These are phyloP conservation scores for Cymbopogon citratus DNA, from an alignment of 176 grass and related monocot genomes.

Conservation along the genomic window DNA sequence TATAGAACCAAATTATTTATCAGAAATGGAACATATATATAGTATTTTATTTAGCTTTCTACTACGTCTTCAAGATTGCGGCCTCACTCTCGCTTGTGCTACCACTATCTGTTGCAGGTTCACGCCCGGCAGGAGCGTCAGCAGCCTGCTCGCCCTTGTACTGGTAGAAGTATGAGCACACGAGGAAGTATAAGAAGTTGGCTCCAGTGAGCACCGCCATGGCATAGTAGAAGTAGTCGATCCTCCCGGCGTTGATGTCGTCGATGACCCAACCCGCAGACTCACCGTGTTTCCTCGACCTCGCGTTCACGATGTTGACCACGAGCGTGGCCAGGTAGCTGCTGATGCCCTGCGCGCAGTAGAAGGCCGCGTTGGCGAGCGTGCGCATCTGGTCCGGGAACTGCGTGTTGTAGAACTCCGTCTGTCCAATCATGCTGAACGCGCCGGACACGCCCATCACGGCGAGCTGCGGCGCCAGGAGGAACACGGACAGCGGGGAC, in stretches of 20 bases:
- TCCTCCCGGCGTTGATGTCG: slow-evolving; percentile 32
- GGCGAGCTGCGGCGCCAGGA: slow-evolving; percentile 47
- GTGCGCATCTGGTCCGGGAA: slow-evolving; percentile 55
- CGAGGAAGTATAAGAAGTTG: slow-evolving; percentile 38
- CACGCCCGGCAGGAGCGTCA: not conserved
- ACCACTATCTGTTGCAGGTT: not conserved
- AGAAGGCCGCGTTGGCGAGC: slow-evolving; percentile 25
- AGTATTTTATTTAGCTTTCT: not conserved
- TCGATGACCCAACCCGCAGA: slow-evolving; percentile 20
- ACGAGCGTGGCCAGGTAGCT: slow-evolving; percentile 41
- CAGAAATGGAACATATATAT: not conserved
- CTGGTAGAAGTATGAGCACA: slow-evolving; percentile 35
- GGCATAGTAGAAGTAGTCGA: slow-evolving; percentile 49
- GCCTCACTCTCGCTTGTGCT: not conserved
- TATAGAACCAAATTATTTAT: not conserved
- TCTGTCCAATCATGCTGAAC: slow-evolving; percentile 38
- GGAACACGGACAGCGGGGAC: slow-evolving; percentile 42
- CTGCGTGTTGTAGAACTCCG: slow-evolving; percentile 61
- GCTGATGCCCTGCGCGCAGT: slow-evolving; percentile 28
- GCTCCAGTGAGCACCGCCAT: slow-evolving; percentile 24
- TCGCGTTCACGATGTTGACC: slow-evolving; percentile 23
- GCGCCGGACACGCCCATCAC: slow-evolving; percentile 35
- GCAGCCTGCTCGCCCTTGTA: slow-evolving; percentile 33
- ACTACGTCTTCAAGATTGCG: not conserved
- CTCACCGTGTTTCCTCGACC: not conserved